Evolutionary conservation across 805 yeast genomes (phyloP), one percentile per base, ranked within the genome.

Genomic region (Komagataella ulmi): DNA sequence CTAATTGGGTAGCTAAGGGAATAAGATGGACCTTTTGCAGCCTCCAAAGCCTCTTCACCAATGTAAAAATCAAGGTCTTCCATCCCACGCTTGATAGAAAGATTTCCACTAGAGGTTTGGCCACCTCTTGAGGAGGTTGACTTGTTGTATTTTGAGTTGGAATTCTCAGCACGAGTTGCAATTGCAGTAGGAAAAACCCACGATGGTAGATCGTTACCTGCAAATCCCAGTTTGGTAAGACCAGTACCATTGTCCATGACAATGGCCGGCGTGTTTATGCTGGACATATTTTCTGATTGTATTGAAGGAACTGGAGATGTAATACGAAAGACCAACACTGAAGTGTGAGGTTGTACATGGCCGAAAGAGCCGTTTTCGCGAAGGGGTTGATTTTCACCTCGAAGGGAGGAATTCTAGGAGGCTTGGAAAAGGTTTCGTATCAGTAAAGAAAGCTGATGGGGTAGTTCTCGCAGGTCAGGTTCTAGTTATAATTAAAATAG

Each of bases 201-300:
- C 3, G 97, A 90, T 45, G 99, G 99, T 21, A 97, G 77, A 70
- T 93, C 99, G 66, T 93, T 93, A 52, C 99, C 99, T 59, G 99
- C 99, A 71, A 90, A 93, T 24, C 99, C 99, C 58, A 93, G 77
- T 67, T 93, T 93, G 65, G 99, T 93, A 60, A 90, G 75, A 58
- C 99, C 99, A 60, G 99, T 93, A 77, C 99, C 99, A 67, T 91
- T 91, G 76, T 55, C 96, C 97, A 89, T 89, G 66, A 89, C 96
- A 74, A 89, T 91, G 54, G 97, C 96, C 45, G 97, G 97, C 54
- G 87, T 83, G 57, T 82, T 82, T 69, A 81, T 71, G 64, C 79
- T 73, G 46, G 83, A 75, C 85, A 80, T 80, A 3, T 30, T 8
- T 30, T 10, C 8, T 30, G 40, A 30, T 30, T 30, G 40, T 30